Evolutionary conservation across 768 basidiomycete species (phyloP).

Genomic region (Tulasnella calospora): DNA sequence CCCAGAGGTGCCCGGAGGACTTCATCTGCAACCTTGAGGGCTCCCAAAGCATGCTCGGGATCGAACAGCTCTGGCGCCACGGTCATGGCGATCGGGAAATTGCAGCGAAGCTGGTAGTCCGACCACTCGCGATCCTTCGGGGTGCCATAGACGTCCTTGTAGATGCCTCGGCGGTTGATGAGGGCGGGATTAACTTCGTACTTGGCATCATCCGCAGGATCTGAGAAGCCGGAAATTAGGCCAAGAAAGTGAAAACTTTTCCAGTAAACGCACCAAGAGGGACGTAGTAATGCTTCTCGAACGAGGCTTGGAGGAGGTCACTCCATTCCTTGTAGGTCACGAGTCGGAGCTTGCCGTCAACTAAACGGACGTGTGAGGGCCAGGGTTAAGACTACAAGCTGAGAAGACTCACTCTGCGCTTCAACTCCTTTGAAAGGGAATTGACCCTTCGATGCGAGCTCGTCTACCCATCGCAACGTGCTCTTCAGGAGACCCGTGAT

Average conservation of each 20-base stretch:
- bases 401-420: conserved; percentile 57
- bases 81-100: conserved; percentile 94
- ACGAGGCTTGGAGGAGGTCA: conserved; percentile 74
- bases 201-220: conserved; percentile 61
- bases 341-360: conserved; percentile 58
- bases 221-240: conserved; percentile 39
- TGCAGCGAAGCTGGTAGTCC: conserved; percentile 91
- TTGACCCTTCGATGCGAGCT: conserved; percentile 54
- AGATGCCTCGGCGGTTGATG: conserved; percentile 88
- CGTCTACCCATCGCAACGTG: conserved; percentile 81
- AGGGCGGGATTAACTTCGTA: conserved; percentile 66
- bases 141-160: conserved; percentile 96
- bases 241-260: neutral
- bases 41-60: conserved; percentile 67
- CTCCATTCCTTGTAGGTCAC: conserved; percentile 91
- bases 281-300: conserved; percentile 88
- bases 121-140: conserved; percentile 86
- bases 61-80: conserved; percentile 96
- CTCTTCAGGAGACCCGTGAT: conserved; percentile 92
- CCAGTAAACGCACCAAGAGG: conserved; percentile 57
- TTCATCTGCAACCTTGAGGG: conserved; percentile 74
- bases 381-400: neutral
- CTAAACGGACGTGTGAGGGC: conserved; percentile 40
- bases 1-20: conserved; percentile 83
- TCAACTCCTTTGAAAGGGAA: conserved; percentile 92